phyloP scores from a whole-genome alignment of 331 rosid species.

The Acacia pycnantha region DNA sequence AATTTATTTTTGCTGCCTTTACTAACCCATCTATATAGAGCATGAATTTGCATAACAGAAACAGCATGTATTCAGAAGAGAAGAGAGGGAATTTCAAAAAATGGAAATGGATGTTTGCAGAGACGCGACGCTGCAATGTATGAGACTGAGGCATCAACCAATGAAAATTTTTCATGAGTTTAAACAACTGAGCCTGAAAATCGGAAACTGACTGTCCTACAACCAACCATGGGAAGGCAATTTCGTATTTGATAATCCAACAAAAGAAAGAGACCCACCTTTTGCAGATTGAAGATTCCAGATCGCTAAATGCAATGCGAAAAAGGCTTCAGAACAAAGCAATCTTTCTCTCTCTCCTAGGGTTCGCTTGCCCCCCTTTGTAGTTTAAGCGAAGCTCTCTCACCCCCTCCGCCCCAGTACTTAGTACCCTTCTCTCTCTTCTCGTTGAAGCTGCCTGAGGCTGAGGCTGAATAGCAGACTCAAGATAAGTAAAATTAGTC shows the following conservation, averaged over 20 bases:
- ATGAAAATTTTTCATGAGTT: not conserved
- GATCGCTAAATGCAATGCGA: slow-evolving; percentile 42
- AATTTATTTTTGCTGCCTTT: not conserved
- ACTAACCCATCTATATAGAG: not conserved
- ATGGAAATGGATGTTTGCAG: not conserved
- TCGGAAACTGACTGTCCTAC: not conserved
- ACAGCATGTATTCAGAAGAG: not conserved
- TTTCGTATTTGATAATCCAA: slow-evolving; percentile 22
- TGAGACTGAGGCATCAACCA: not conserved
- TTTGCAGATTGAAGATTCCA: slow-evolving; percentile 35
- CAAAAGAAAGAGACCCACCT: slow-evolving; percentile 33
- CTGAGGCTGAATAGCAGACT: slow-evolving; percentile 21
- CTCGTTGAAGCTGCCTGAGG: slow-evolving; percentile 30
- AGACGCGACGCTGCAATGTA: slow-evolving; percentile 26
- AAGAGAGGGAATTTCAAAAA: not conserved
- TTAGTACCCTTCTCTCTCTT: slow-evolving; percentile 18
- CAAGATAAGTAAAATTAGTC: not conserved
- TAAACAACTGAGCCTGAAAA: slow-evolving; percentile 10
- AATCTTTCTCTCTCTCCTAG: slow-evolving; percentile 30
- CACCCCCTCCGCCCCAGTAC: slow-evolving; percentile 24
- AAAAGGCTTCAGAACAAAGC: slow-evolving; percentile 30
- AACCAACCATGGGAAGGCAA: slow-evolving; percentile 22
- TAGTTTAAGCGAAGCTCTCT: slow-evolving; percentile 8
- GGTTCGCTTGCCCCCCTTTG: slow-evolving; percentile 33
- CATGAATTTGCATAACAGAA: not conserved